Conservation (phyloP, 208 protist species). For the Trypanosoma rangeli region DNA sequence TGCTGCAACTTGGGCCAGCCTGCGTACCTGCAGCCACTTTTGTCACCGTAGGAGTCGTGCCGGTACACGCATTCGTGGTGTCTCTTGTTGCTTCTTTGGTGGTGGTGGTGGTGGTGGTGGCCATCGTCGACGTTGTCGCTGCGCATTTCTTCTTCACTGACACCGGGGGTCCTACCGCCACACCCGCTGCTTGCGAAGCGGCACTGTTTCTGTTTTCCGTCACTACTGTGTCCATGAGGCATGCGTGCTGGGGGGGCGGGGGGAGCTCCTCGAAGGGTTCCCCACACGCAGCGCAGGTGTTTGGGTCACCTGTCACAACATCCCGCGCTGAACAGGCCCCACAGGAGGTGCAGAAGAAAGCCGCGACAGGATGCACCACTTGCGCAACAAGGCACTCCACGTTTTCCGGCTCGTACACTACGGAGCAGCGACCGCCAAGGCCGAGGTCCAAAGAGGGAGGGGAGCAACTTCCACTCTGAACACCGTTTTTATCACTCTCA, state of each 20-base stretch:
- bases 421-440: not conserved
- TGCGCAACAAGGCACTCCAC: constrained; percentile 8
- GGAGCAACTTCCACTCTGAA: not conserved
- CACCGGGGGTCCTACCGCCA: not conserved
- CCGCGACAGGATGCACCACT: constrained; percentile 15
- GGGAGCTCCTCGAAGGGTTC: constrained; percentile 16
- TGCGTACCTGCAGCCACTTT: constrained; percentile 8
- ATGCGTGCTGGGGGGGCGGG: not conserved
- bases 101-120: not conserved
- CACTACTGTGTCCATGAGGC: not conserved
- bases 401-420: not conserved
- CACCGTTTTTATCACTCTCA: not conserved
- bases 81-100: not conserved
- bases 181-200: not conserved
- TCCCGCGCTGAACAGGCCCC: constrained; percentile 22
- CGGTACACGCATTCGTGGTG: not conserved
- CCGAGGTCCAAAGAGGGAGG: not conserved
- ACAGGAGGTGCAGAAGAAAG: constrained; percentile 21
- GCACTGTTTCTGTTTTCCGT: not conserved
- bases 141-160: constrained; percentile 3
- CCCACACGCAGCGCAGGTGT: constrained; percentile 16
- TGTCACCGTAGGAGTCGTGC: not conserved
- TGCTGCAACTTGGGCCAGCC: not conserved
- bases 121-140: not conserved
- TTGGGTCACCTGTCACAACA: constrained; percentile 17